Base-by-base conservation (phyloP, 2,329 filamentous ascomycete genomes). In the Akanthomyces uredinophilus region DNA sequence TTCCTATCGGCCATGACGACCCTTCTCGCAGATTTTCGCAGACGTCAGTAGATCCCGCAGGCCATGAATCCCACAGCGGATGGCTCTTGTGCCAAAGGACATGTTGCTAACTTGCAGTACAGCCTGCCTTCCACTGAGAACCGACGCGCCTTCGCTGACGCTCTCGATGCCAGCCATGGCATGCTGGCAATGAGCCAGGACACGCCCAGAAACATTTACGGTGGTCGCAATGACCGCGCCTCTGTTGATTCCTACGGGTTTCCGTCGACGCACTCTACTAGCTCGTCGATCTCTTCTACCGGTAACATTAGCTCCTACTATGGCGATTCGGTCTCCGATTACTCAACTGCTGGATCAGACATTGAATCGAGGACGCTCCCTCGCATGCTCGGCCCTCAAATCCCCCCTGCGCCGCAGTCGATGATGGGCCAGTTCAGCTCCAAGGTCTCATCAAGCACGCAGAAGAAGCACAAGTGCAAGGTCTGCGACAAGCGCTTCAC, bases 381-480 rank as follows among this genome's bases (percentile, higher is more conserved):
- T 1, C 84, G 91, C 59, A 70, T 83, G 60, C 81, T 83, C 77
- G 79, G 79, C 49, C 86, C 82, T 63, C 83, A 81, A 66, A 82
- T 87, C 37, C 91, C 92, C 1, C 92, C 92, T 1, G 92, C 92
- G 20, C 93, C 92, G 1, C 91, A 96, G 72, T 96, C 93, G 0
- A 97, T 99, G 92, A 99, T 99, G 95, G 87, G 92, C 58, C 93
- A 96, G 70, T 98, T 98, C 79, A 97, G 91, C 77, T 97, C 94
- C 66, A 97, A 97, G 78, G 88, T 97, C 58, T 93, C 92, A 0
- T 93, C 91, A 20, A 96, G 92, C 78, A 95, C 94, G 11, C 92
- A 97, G 74, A 98, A 98, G 87, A 98, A 98, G 83, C 95, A 98
- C 80, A 97, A 97, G 81, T 98, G 94, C 85, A 97, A 96, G 79